These are phyloP conservation scores for Eucommia ulmoides DNA, from an alignment of 257 asterid genomes.

Conservation along the genomic window DNA sequence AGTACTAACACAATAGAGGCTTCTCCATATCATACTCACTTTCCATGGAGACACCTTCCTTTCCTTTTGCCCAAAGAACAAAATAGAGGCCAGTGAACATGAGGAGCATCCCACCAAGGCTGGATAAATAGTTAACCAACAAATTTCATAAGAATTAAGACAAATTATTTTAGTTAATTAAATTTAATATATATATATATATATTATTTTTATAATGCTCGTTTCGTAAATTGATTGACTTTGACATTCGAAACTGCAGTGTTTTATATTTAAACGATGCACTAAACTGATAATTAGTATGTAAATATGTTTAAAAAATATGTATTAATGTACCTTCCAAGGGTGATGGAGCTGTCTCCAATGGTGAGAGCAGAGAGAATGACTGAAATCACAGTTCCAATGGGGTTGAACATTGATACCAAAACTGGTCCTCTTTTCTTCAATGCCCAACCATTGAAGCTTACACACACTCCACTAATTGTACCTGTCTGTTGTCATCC, in stretches of 20 bases:
- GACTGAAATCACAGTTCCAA: conserved; percentile 62
- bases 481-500: conserved; percentile 60
- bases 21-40: conserved; percentile 52
- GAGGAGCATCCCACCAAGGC: conserved; percentile 71
- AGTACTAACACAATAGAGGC: conserved; percentile 52
- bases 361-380: conserved; percentile 41
- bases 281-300: background rate
- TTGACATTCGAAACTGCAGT: background rate
- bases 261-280: background rate
- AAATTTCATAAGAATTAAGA: background rate
- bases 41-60: conserved; percentile 31
- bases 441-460: conserved; percentile 89
- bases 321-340: conserved; percentile 42
- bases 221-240: background rate
- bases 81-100: conserved; percentile 79
- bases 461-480: conserved; percentile 57
- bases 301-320: background rate
- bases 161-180: background rate
- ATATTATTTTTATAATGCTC: too few relatives aligned
- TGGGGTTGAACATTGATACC: conserved; percentile 80
- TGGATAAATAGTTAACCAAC: conserved; percentile 12
- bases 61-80: conserved; percentile 85
- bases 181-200: too few relatives aligned
- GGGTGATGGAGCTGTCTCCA: conserved; percentile 36
- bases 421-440: conserved; percentile 86